These are phyloP conservation scores for Vitis rupestris DNA, from an alignment of 164 flowering plant species.

Conservation along the genomic window DNA sequence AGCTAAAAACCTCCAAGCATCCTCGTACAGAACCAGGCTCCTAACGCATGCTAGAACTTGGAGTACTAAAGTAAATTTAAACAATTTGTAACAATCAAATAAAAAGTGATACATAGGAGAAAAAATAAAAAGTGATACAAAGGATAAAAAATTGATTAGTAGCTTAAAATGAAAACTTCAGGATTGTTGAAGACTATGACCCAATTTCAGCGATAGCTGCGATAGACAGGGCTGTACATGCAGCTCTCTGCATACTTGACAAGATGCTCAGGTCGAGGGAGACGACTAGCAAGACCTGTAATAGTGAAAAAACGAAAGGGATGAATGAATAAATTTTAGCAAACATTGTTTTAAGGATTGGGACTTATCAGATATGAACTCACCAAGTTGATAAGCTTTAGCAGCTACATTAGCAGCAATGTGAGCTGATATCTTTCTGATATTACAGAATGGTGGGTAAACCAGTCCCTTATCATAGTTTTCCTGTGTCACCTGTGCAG, in stretches of 20 bases:
- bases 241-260: constrained; percentile 65
- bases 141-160: background rate
- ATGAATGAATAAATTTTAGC: background rate
- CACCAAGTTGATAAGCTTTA: constrained; percentile 67
- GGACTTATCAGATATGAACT: constrained; percentile 8
- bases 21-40: no score
- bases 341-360: background rate
- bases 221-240: constrained; percentile 70
- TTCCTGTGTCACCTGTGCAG: constrained; percentile 50
- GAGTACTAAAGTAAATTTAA: background rate
- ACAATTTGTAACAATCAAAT: background rate
- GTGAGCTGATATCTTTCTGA: constrained; percentile 64
- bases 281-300: constrained; percentile 62
- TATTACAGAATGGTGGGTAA: constrained; percentile 64
- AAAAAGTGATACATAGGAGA: background rate
- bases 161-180: constrained; percentile 3
- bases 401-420: constrained; percentile 75
- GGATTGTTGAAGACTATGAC: background rate
- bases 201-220: constrained; percentile 39
- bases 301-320: background rate
- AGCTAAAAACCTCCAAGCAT: no score
- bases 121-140: background rate
- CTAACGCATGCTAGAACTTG: no score
- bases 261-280: constrained; percentile 58
- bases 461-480: constrained; percentile 54